Evolutionary conservation across 1,284 basidiomycete genomes (phyloP).

Genomic region (Pseudomicrostroma phylloplanum): DNA sequence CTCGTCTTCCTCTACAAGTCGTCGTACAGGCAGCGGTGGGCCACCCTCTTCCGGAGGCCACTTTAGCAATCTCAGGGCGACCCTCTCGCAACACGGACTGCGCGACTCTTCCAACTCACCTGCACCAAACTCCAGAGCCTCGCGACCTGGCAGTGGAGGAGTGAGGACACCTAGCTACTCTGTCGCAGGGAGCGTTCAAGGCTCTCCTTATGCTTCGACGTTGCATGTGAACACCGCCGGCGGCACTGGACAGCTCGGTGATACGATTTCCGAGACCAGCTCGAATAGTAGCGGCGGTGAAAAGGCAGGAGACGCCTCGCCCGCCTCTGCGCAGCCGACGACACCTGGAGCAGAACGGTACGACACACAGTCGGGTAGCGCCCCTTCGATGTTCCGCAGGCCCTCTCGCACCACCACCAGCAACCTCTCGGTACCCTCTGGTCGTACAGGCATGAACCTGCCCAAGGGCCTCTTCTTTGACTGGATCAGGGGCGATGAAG

Average conservation of each 20-base stretch:
- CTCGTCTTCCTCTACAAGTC: conserved; percentile 8
- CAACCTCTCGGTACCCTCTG: conserved; percentile 5
- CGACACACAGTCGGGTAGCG: neutral
- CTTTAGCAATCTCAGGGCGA: neutral
- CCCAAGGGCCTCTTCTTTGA: conserved; percentile 28
- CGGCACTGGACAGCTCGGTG: too few relatives aligned
- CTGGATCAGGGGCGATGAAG: conserved; percentile 32
- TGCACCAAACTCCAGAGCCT: neutral
- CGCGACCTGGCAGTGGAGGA: neutral
- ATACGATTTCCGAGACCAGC: too few relatives aligned
- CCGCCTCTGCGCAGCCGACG: too few relatives aligned
- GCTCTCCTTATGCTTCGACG: too few relatives aligned
- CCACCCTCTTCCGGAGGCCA: neutral
- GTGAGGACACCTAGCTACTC: too few relatives aligned
- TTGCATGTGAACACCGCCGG: too few relatives aligned
- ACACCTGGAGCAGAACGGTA: too few relatives aligned
- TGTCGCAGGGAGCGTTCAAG: too few relatives aligned
- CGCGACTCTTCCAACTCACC: neutral
- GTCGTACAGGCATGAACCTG: conserved; percentile 7
- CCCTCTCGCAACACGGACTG: neutral
- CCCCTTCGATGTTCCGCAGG: neutral
- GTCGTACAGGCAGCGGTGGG: conserved; percentile 4
- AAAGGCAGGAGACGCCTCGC: too few relatives aligned
- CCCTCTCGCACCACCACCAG: neutral
- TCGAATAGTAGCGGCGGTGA: too few relatives aligned